Base-by-base conservation (phyloP, 1,284 basidiomycete genomes). In the Trichosporon faecale region DNA sequence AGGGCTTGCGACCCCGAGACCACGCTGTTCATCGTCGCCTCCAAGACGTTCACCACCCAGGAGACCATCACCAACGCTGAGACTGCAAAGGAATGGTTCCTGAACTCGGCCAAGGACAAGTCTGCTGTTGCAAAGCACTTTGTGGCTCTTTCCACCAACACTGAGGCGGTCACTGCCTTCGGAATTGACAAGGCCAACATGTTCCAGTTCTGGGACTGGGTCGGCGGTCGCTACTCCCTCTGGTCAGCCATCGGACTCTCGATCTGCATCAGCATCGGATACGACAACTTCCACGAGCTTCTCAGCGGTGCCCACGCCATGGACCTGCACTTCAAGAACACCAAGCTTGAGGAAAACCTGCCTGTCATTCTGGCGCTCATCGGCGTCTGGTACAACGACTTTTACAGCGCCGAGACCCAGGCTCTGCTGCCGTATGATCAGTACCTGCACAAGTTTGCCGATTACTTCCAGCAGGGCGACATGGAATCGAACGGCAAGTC, bases 201-300 rank as follows among this genome's bases (percentile, higher is more conserved):
- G 95, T 99, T 99, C 90, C 90, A 92, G 83, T 99, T 99, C 89
- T 99, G 96, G 96, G 97, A 99, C 85, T 99, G 97, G 97, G 96
- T 99, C 75, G 96, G 96, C 74, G 96, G 97, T 55, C 90, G 96
- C 75, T 99, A 99, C 88, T 95, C 92, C 76, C 88, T 99, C 77
- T 99, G 97, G 96, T 94, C 93, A 73, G 95, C 97, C 35, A 98
- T 99, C 77, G 97, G 96, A 73, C 88, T 99, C 66, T 93, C 92
- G 65, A 98, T 99, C 83, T 92, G 93, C 67, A 87, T 99, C 70
- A 90, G 91, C 70, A 92, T 98, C 76, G 97, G 96, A 6, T 98
- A 90, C 82, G 92, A 97, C 61, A 92, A 96, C 88, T 99, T 98
- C 83, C 90, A 93, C 84, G 86, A 92, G 82, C 86, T 99, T 68